phyloP scores from a whole-genome alignment of 2,329 filamentous ascomycete genomes.

The Curvularia eragrostidis region DNA sequence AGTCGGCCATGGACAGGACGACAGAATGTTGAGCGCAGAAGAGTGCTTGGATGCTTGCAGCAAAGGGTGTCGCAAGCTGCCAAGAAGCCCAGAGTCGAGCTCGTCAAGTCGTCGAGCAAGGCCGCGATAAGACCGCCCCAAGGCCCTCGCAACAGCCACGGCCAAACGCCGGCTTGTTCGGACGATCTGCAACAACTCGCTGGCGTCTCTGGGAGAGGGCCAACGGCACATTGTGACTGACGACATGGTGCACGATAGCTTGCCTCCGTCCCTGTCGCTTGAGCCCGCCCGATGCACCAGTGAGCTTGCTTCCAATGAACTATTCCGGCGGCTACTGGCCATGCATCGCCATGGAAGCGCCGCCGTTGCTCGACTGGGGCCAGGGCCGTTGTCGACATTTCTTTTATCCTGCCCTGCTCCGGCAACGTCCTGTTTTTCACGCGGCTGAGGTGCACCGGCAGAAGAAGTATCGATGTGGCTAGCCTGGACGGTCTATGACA shows the following conservation, averaged over 20 bases:
- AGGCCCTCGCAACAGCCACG: conserved; percentile 8
- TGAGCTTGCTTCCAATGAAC: no score
- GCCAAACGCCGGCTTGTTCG: conserved; percentile 8
- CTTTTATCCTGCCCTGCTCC: not conserved
- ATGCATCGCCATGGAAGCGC: not conserved
- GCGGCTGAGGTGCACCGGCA: no score
- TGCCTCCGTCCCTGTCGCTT: not conserved
- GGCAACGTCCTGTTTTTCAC: not conserved
- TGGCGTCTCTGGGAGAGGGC: not conserved
- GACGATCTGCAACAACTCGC: conserved; percentile 11
- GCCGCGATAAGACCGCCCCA: conserved; percentile 22
- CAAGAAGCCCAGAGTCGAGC: conserved; percentile 27
- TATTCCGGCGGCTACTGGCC: no score
- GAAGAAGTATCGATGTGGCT: not conserved
- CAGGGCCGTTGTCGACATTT: no score
- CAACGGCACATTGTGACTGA: not conserved
- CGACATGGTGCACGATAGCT: not conserved
- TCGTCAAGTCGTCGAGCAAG: conserved; percentile 20
- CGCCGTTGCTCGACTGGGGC: not conserved
- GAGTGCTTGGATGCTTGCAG: conserved; percentile 14
- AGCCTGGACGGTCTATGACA: not conserved
- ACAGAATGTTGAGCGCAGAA: conserved; percentile 10
- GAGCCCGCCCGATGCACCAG: no score
- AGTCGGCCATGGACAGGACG: conserved; percentile 6
- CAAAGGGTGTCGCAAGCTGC: conserved; percentile 30